These are phyloP conservation scores for Lactifluus hygrophoroides DNA, from an alignment of 768 basidiomycete genomes.

Conservation along the genomic window DNA sequence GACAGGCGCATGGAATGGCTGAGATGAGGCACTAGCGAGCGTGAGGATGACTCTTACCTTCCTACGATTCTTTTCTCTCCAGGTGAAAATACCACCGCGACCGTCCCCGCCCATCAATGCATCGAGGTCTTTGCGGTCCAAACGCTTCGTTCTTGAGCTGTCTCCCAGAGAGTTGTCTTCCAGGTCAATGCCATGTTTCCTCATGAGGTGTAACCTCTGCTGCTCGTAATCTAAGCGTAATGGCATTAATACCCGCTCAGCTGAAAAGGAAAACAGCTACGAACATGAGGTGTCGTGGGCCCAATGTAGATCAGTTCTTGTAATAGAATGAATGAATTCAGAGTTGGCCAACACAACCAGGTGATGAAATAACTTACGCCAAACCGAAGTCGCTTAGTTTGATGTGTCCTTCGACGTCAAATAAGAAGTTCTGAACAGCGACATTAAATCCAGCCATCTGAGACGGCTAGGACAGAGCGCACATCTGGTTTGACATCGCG, in stretches of 20 bases:
- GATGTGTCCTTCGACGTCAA: conserved; percentile 89
- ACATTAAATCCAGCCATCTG: conserved; percentile 2
- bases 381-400: conserved; percentile 93
- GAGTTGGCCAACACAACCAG: neutral
- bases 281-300: conserved; percentile 90
- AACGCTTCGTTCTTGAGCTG: conserved; percentile 64
- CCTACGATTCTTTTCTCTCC: conserved; percentile 88
- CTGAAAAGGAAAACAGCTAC: conserved; percentile 21
- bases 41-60: conserved; percentile 51
- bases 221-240: conserved; percentile 75
- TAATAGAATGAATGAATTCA: conserved; percentile 1
- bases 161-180: conserved; percentile 67
- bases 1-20: conserved; percentile 3
- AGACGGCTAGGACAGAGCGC: conserved; percentile 25
- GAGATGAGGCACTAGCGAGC: conserved; percentile 19
- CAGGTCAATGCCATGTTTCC: conserved; percentile 92
- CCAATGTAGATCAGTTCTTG: conserved; percentile 90
- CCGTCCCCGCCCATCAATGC: conserved; percentile 77
- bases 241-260: conserved; percentile 9
- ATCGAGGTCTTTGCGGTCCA: conserved; percentile 79
- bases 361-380: conserved; percentile 52
- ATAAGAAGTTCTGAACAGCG: conserved; percentile 77
- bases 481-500: conserved; percentile 96
- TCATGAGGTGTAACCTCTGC: conserved; percentile 78
- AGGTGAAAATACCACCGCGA: conserved; percentile 81